Conservation (phyloP, 306 rosid species). For the Prunus armeniaca region DNA sequence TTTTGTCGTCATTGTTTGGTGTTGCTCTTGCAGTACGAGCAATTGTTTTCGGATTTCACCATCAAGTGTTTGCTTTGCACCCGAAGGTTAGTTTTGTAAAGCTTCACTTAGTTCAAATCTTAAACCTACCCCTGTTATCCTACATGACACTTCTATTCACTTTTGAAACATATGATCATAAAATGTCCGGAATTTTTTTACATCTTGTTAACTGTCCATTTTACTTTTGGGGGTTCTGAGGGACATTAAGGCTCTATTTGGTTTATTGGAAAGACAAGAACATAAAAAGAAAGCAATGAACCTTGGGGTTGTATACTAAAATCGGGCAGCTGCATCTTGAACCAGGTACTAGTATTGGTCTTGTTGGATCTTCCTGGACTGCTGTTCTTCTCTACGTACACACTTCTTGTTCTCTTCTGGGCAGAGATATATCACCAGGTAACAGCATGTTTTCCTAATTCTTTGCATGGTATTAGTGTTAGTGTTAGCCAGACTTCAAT, state of each 20-base stretch:
- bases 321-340: conserved; percentile 26
- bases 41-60: conserved; percentile 83
- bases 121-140: not conserved
- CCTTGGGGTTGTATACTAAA: conserved; percentile 26
- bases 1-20: not conserved
- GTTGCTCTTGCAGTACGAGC: conserved; percentile 69
- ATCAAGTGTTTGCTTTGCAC: conserved; percentile 59
- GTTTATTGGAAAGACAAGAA: not conserved
- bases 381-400: conserved; percentile 85
- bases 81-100: conserved; percentile 56
- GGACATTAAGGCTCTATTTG: not conserved
- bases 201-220: not conserved
- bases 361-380: conserved; percentile 85
- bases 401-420: conserved; percentile 94
- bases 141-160: not conserved
- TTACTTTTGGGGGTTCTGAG: not conserved
- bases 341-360: conserved; percentile 64
- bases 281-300: not conserved
- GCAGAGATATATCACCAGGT: conserved; percentile 98
- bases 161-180: not conserved
- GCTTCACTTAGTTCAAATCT: not conserved
- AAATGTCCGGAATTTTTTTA: not conserved
- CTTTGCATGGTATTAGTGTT: not conserved
- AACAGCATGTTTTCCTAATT: conserved; percentile 25
- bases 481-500: not conserved